Evolutionary conservation across 805 yeast species (phyloP).

Genomic region (Starmerella bombi): DNA sequence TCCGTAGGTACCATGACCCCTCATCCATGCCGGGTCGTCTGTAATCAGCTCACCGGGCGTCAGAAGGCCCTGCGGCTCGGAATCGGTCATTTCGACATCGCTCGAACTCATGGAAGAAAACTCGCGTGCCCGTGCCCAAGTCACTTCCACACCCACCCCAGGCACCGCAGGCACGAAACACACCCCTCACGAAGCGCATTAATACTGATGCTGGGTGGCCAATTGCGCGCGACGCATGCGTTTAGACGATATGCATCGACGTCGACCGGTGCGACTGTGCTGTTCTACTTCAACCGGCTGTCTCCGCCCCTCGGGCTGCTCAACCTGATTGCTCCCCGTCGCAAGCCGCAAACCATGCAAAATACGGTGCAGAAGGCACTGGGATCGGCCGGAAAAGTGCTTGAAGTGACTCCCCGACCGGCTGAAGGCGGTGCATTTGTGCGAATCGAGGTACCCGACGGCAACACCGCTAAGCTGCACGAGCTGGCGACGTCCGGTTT

Average conservation of each 20-base stretch:
- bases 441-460: slow-evolving; percentile 42
- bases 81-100: slow-evolving; percentile 16
- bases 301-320: slow-evolving; percentile 8
- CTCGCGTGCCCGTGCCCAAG: no score
- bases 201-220: not conserved
- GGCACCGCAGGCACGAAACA: no score
- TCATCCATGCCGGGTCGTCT: slow-evolving; percentile 93
- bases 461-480: slow-evolving; percentile 28
- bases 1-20: slow-evolving; percentile 88
- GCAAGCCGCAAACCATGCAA: slow-evolving; percentile 5
- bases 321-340: slow-evolving; percentile 3
- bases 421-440: slow-evolving; percentile 95
- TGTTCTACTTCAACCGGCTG: slow-evolving; percentile 12
- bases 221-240: no score
- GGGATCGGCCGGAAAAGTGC: slow-evolving; percentile 31
- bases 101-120: not conserved
- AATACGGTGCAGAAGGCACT: not conserved
- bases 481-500: slow-evolving; percentile 6
- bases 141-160: no score
- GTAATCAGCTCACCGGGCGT: slow-evolving; percentile 97
- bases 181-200: no score
- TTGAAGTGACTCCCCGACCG: slow-evolving; percentile 51
- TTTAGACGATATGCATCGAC: no score
- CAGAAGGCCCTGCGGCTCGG: slow-evolving; percentile 35
- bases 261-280: not conserved